Conservation (phyloP, 108 stramenopile species). For the Pseudonitzschia multiseries region DNA sequence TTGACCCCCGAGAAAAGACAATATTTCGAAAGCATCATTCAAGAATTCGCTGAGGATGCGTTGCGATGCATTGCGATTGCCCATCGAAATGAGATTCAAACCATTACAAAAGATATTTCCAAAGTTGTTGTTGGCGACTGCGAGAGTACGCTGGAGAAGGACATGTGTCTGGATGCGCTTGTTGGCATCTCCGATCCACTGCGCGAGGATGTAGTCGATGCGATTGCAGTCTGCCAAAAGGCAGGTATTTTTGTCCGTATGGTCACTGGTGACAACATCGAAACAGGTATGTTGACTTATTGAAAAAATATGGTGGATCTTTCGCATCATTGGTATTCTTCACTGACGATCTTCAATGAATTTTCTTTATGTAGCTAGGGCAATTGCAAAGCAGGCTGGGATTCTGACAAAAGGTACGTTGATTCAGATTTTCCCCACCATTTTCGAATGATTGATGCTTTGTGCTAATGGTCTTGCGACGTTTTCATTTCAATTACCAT, state of each 20-base stretch:
- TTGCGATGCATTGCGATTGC: constrained; percentile 71
- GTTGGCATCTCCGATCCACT: constrained; percentile 93
- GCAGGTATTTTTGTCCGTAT: constrained; percentile 95
- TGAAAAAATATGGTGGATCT: not conserved
- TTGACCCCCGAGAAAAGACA: constrained; percentile 52
- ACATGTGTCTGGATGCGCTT: constrained; percentile 73
- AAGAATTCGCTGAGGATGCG: constrained; percentile 54
- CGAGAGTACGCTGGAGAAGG: constrained; percentile 53
- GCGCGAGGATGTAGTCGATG: constrained; percentile 85
- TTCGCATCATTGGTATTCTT: not conserved
- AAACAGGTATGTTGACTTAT: constrained; percentile 60
- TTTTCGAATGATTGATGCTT: constrained; percentile 23
- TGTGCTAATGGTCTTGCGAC: constrained; percentile 32
- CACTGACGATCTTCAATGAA: no score
- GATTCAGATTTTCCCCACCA: not conserved
- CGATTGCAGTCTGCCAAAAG: constrained; percentile 86
- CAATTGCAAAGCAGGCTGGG: constrained; percentile 92
- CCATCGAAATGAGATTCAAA: constrained; percentile 49
- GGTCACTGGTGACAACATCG: constrained; percentile 97
- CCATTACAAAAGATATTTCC: constrained; percentile 28
- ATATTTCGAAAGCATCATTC: constrained; percentile 45
- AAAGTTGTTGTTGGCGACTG: constrained; percentile 39
- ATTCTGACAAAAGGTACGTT: constrained; percentile 70
- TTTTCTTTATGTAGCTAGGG: constrained; percentile 21
- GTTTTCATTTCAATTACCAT: not conserved